A percentile compares a stretch with the other conserved stretches of the same genome.
Conservation (phyloP, 495 filamentous ascomycete genomes). For the Aspergillus cristatus region DNA sequence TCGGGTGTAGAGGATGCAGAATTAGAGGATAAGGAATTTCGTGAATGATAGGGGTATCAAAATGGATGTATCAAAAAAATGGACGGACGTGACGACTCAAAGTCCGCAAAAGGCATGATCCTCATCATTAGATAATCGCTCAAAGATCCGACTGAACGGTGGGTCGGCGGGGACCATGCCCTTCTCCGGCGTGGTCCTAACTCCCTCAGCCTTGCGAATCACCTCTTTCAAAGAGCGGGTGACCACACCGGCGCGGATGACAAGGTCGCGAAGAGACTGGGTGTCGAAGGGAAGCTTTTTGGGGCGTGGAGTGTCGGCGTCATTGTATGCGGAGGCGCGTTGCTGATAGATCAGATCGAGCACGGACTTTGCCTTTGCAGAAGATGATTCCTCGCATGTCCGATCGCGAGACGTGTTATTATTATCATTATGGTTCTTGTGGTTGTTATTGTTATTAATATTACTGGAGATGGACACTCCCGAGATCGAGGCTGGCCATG, state of each 20-base stretch:
- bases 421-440: too few species aligned
- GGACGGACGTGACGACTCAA: conserved; percentile 7
- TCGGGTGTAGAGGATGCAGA: too few species aligned
- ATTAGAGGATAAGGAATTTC: too few species aligned
- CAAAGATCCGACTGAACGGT: conserved; percentile 38
- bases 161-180: conserved; percentile 24
- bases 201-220: conserved; percentile 69
- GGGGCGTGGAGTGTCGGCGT: conserved; percentile 34
- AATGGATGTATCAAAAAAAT: conserved; percentile 9
- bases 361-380: conserved; percentile 64
- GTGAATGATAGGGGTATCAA: conserved; percentile 5
- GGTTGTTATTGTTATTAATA: conserved; percentile 2
- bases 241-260: conserved; percentile 71
- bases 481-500: conserved; percentile 22
- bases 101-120: conserved; percentile 15
- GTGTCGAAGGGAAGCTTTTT: conserved; percentile 90
- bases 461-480: conserved; percentile 11
- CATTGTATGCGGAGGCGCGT: conserved; percentile 42
- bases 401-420: conserved; percentile 8
- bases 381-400: conserved; percentile 37
- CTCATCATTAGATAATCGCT: conserved; percentile 27
- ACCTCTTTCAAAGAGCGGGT: conserved; percentile 64
- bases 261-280: conserved; percentile 75
- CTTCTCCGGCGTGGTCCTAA: conserved; percentile 49
- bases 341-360: conserved; percentile 76